Evolutionary conservation across 768 basidiomycete species (phyloP).

Genomic region (Tubosaeta sp.): DNA sequence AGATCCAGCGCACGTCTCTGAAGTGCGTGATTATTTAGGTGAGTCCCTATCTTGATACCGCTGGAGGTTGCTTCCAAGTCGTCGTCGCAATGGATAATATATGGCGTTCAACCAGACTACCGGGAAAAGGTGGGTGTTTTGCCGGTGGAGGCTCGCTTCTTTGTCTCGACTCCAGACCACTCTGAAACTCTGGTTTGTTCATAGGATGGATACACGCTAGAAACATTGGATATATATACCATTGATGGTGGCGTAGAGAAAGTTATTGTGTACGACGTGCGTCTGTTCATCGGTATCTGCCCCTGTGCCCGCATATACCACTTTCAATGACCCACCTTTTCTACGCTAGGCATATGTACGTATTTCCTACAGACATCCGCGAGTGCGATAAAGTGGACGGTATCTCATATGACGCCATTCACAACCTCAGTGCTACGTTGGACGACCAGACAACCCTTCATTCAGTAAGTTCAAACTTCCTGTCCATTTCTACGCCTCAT

Average conservation of each 20-base stretch:
- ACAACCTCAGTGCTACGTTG: slow-evolving; percentile 71
- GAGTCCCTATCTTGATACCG: slow-evolving; percentile 8
- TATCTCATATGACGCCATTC: not conserved
- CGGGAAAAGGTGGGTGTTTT: slow-evolving; percentile 65
- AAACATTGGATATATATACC: slow-evolving; percentile 69
- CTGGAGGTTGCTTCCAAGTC: not conserved
- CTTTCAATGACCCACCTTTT: not conserved
- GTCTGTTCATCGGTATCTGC: not conserved
- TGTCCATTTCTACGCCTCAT: not conserved
- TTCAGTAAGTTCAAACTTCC: slow-evolving; percentile 53
- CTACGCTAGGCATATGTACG: slow-evolving; percentile 47
- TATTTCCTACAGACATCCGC: not conserved
- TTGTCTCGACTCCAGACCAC: not conserved
- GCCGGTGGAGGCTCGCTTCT: not conserved
- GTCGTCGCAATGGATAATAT: not conserved
- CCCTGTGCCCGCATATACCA: not conserved
- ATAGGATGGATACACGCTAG: slow-evolving; percentile 88
- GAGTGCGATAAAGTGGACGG: not conserved
- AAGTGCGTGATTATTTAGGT: slow-evolving; percentile 87
- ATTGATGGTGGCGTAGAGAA: slow-evolving; percentile 46
- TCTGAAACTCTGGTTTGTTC: not conserved
- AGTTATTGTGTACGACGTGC: slow-evolving; percentile 53
- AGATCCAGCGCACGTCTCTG: slow-evolving; percentile 65
- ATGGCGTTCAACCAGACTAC: slow-evolving; percentile 49
- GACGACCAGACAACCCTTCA: slow-evolving; percentile 80